Evolutionary conservation across 768 basidiomycete species (phyloP), one percentile per base, ranked within the genome.

Genomic region (Rhizopogon roseolus): DNA sequence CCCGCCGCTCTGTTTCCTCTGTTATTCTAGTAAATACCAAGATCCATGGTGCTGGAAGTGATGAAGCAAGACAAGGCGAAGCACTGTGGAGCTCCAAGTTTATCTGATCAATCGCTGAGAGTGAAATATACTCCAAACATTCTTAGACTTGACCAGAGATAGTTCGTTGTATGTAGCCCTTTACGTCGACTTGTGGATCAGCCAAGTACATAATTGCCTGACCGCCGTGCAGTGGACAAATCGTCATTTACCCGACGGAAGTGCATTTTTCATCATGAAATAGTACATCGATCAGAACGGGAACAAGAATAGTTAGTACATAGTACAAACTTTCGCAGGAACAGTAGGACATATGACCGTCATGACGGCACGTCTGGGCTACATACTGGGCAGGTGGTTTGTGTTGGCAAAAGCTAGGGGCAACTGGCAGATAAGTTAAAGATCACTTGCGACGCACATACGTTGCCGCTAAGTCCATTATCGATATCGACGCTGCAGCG

Each of bases 21-120:
- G 34, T 25, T 7, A 42, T 27, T 44, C 13, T 58, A 81, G 78
- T 79, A 61, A 78, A 77, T 58, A 65, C 74, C 4, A 75, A 71
- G 56, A 68, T 81, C 11, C 78, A 76, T 66, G 74, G 76, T 10
- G 62, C 64, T 48, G 78, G 77, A 58, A 75, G 73, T 57, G 76
- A 78, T 34, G 74, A 79, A 66, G 78, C 77, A 9, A 70, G 80
- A 54, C 71, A 77, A 54, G 71, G 72, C 45, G 79, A 80, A 57
- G 79, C 78, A 6, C 60, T 78, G 60, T 78, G 78, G 74, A 80
- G 78, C 61, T 79, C 78, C 14, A 79, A 76, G 62, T 74, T 79
- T 60, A 75, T 80, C 40, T 78, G 60, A 72, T 28, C 29, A 36
- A 36, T 11, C 28, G 29, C 25, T 6, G 6, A 3, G 29, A 32